Evolutionary conservation across 2,329 filamentous ascomycete genomes (phyloP).

Genomic region (Arthrobotrys musiformis): DNA sequence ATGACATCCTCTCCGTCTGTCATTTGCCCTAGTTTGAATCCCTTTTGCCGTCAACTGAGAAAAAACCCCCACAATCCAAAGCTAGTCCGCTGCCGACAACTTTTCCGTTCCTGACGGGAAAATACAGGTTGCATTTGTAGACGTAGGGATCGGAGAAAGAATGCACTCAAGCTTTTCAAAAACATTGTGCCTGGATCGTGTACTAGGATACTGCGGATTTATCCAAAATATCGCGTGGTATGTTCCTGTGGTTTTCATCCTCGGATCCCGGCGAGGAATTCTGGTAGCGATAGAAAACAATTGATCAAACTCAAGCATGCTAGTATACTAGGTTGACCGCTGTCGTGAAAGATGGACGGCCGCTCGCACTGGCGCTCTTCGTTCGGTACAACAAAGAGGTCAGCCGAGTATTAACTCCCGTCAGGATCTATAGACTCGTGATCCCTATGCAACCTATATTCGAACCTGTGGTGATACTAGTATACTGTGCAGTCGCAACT

Average conservation of each 20-base stretch:
- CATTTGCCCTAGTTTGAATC: neutral
- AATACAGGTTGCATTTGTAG: conserved; percentile 3
- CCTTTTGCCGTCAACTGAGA: conserved; percentile 27
- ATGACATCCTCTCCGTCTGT: neutral
- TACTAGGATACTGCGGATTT: conserved; percentile 31
- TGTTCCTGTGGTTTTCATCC: neutral
- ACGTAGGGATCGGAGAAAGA: conserved; percentile 17
- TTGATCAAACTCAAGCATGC: no score
- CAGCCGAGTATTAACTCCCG: neutral
- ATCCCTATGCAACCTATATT: neutral
- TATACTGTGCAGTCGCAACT: neutral
- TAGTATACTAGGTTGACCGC: conserved; percentile 25
- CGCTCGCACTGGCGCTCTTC: neutral
- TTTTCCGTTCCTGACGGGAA: conserved; percentile 21
- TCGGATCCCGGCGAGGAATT: conserved; percentile 19
- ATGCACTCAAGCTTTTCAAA: conserved; percentile 33
- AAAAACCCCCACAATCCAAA: no score
- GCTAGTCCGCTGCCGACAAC: neutral
- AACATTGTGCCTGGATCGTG: conserved; percentile 4
- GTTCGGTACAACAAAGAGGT: conserved; percentile 24
- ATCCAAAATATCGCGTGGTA: conserved; percentile 43
- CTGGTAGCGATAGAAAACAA: conserved; percentile 36
- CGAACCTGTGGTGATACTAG: neutral
- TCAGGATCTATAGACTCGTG: neutral
- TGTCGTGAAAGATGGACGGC: neutral